A percentile compares a stretch with the other conserved stretches of the same genome.
Conservation (phyloP, 805 yeast species). For the Wickerhamiella musiphila region DNA sequence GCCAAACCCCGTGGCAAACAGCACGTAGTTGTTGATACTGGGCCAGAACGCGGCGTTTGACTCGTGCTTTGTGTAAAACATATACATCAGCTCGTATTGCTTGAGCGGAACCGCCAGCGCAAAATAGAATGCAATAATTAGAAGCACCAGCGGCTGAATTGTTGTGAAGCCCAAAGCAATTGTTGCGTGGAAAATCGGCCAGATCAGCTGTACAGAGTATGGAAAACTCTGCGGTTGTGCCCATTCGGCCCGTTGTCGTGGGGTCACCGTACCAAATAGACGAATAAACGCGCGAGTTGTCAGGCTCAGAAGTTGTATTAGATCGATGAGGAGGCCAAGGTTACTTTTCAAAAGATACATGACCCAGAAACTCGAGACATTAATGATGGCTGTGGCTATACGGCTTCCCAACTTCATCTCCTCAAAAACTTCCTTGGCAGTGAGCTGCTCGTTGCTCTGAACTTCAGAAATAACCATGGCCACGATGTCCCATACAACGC, state of each 20-base stretch:
- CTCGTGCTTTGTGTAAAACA: slow-evolving; percentile 23
- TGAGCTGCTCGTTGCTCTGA: slow-evolving; percentile 6
- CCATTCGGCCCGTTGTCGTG: slow-evolving; percentile 19
- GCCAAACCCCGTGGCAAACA: slow-evolving; percentile 22
- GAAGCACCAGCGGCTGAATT: slow-evolving; percentile 24
- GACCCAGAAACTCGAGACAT: slow-evolving; percentile 26
- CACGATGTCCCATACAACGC: slow-evolving; percentile 23
- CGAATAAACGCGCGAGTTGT: slow-evolving; percentile 14
- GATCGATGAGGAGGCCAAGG: slow-evolving; percentile 18
- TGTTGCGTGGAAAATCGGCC: slow-evolving; percentile 21
- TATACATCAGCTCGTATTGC: slow-evolving; percentile 22
- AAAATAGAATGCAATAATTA: slow-evolving; percentile 19
- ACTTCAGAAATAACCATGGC: slow-evolving; percentile 17
- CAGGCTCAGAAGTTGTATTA: slow-evolving; percentile 19
- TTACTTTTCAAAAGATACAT: slow-evolving; percentile 22
- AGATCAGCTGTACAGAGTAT: slow-evolving; percentile 20
- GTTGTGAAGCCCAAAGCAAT: slow-evolving; percentile 23
- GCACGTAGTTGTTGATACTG: slow-evolving; percentile 17
- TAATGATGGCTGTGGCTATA: slow-evolving; percentile 22
- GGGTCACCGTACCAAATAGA: slow-evolving; percentile 18
- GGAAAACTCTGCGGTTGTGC: slow-evolving; percentile 22
- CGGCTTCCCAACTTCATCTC: slow-evolving; percentile 19
- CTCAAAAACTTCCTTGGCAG: slow-evolving; percentile 16
- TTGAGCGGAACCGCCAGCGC: slow-evolving; percentile 19
- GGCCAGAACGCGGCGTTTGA: slow-evolving; percentile 25